phyloP scores from a whole-genome alignment of 225 moss, liverwort and hornwort species.

The Marchantia paleacea region DNA sequence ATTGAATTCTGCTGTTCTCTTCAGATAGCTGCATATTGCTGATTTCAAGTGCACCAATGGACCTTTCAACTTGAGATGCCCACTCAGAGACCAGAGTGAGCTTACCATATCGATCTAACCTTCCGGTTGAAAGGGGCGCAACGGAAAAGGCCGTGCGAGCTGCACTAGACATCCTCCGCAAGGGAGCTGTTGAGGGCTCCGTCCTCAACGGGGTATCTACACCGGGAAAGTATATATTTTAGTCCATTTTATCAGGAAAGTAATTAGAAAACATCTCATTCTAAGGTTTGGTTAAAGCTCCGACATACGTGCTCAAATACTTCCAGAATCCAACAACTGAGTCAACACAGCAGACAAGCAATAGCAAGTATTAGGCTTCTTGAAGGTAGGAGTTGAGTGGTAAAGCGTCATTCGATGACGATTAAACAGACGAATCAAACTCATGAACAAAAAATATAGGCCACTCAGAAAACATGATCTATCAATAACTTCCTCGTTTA shows the following conservation, averaged over 20 bases:
- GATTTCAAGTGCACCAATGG: constrained; percentile 32
- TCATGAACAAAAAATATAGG: not conserved
- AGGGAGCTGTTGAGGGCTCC: constrained; percentile 22
- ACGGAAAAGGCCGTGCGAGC: constrained; percentile 56
- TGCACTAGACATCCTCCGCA: constrained; percentile 47
- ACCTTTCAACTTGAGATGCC: constrained; percentile 38
- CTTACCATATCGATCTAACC: constrained; percentile 66
- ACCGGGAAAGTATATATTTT: not conserved
- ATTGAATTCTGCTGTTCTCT: constrained; percentile 71
- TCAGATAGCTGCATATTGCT: constrained; percentile 53
- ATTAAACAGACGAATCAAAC: not conserved
- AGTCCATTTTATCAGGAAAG: not conserved
- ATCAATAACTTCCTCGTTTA: not conserved
- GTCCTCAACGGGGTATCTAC: constrained; percentile 46
- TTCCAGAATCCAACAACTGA: not conserved
- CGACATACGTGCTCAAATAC: not conserved
- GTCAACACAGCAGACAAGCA: not conserved
- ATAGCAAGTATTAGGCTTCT: not conserved
- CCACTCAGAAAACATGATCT: not conserved
- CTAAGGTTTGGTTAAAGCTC: not conserved
- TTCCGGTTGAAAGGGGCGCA: constrained; percentile 61
- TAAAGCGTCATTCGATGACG: not conserved
- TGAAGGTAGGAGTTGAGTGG: not conserved
- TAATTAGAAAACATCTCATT: not conserved
- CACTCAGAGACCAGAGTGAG: constrained; percentile 51